Percentiles rank a stretch among this genome's conserved stretches.
phyloP scores from a whole-genome alignment of 2,329 filamentous ascomycete species.

The Cordyceps farinosa region DNA sequence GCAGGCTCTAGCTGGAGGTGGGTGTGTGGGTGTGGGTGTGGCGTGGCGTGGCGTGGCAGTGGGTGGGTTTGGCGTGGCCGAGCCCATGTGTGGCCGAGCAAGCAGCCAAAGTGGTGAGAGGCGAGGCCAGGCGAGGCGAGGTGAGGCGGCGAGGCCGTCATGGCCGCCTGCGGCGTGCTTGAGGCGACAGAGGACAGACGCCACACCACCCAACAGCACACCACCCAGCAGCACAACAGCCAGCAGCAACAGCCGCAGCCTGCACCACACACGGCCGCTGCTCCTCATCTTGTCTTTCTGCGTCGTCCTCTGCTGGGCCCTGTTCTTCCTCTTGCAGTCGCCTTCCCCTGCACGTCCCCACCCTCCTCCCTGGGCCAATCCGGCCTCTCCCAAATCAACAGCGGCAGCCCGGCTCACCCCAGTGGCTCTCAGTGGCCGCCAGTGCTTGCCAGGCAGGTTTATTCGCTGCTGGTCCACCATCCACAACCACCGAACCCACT shows the following conservation, averaged over 20 bases:
- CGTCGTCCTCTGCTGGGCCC: neutral
- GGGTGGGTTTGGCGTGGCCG: neutral
- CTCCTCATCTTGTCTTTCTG: neutral
- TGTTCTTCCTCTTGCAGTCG: constrained; percentile 6
- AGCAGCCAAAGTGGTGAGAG: neutral
- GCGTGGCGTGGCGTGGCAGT: constrained; percentile 10
- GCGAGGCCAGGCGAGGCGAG: neutral
- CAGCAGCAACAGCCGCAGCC: neutral
- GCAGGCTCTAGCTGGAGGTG: constrained; percentile 16
- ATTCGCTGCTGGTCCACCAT: neutral
- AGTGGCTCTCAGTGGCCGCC: neutral
- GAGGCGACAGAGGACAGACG: neutral
- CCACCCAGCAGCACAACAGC: neutral
- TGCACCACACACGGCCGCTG: neutral
- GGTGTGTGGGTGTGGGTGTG: neutral
- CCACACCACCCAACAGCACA: neutral
- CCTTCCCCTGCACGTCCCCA: constrained; percentile 9
- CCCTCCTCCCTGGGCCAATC: constrained; percentile 13
- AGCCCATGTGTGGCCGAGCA: neutral
- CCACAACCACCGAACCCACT: constrained; percentile 7
- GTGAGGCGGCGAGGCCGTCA: constrained; percentile 12
- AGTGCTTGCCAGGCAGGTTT: neutral
- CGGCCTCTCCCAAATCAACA: constrained; percentile 15
- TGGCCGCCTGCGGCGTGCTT: neutral
- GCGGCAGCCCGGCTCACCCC: neutral